Conservation (phyloP, 805 yeast species). For the Cyberlindnera amylophila region DNA sequence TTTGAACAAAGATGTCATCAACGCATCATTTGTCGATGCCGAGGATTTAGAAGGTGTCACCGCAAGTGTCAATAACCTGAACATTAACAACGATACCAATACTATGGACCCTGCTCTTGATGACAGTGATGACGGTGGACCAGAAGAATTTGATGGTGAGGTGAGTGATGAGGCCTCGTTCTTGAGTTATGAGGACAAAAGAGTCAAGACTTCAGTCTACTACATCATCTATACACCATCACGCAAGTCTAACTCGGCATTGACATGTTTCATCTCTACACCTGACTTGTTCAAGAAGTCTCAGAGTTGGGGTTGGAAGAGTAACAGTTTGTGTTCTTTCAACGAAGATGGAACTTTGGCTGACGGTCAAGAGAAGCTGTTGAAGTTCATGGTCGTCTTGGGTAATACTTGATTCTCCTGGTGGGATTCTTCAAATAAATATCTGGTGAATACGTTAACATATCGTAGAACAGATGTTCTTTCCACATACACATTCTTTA, state of each 20-base stretch:
- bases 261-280: constrained; percentile 52
- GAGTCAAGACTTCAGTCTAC: constrained; percentile 44
- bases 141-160: not conserved
- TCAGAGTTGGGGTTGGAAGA: constrained; percentile 64
- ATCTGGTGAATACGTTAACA: too few relatives aligned
- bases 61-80: constrained; percentile 10
- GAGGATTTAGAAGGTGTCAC: constrained; percentile 11
- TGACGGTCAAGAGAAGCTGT: constrained; percentile 39
- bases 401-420: constrained; percentile 36
- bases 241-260: constrained; percentile 38
- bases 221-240: constrained; percentile 55
- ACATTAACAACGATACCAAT: constrained; percentile 6
- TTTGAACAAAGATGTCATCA: constrained; percentile 36
- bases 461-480: too few relatives aligned
- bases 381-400: constrained; percentile 47
- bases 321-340: constrained; percentile 49
- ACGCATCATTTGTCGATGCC: constrained; percentile 3
- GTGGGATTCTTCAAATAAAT: too few relatives aligned
- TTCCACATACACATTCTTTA: too few relatives aligned
- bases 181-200: constrained; percentile 43
- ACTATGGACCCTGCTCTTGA: constrained; percentile 5
- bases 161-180: constrained; percentile 25
- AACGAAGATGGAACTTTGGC: constrained; percentile 45
- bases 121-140: not conserved
- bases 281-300: constrained; percentile 49